These are phyloP conservation scores for Chloranthus sessilifolius DNA, from an alignment of 164 flowering plant genomes.

Conservation along the genomic window DNA sequence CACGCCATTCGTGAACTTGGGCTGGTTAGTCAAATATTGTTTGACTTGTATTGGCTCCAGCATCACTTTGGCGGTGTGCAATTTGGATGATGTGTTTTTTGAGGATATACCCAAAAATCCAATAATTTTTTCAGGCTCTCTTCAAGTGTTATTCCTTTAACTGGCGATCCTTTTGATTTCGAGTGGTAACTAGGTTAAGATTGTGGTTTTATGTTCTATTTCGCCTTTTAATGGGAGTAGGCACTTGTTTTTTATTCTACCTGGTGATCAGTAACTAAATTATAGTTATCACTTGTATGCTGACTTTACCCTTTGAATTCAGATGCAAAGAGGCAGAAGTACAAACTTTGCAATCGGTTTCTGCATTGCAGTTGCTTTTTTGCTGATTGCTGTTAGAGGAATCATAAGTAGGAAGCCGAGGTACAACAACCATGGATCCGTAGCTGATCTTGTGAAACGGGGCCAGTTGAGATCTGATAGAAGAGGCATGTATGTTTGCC, in stretches of 20 bases:
- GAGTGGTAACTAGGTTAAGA: no score
- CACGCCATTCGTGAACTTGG: no score
- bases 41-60: no score
- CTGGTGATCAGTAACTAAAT: not conserved
- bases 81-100: no score
- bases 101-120: no score
- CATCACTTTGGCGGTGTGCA: no score
- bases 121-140: not conserved
- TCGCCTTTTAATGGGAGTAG: not conserved
- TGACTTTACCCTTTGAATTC: slow-evolving; percentile 6
- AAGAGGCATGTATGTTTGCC: slow-evolving; percentile 96
- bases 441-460: slow-evolving; percentile 92
- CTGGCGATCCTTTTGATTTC: not conserved
- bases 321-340: slow-evolving; percentile 39
- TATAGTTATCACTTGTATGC: not conserved
- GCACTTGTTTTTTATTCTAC: not conserved
- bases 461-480: slow-evolving; percentile 96
- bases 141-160: not conserved
- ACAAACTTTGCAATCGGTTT: slow-evolving; percentile 39
- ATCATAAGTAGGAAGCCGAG: slow-evolving; percentile 39
- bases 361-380: slow-evolving; percentile 37
- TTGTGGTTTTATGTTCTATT: not conserved
- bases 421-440: slow-evolving; percentile 61
- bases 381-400: slow-evolving; percentile 44
- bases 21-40: no score